A percentile compares a stretch with the other conserved stretches of the same genome.
Conservation (phyloP, 768 basidiomycete genomes). For the Hebeloma cylindrosporum region DNA sequence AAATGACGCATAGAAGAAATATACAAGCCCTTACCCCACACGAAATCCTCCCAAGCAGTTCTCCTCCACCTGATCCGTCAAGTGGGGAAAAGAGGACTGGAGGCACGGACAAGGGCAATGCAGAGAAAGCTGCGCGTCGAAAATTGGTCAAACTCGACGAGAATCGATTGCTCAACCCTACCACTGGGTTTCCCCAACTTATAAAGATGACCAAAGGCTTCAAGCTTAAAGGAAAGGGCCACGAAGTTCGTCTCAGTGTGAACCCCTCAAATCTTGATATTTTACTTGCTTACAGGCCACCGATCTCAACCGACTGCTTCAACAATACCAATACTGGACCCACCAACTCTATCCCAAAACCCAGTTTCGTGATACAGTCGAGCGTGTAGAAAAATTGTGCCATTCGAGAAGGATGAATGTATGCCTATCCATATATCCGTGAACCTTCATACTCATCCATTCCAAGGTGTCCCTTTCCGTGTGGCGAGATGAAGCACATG, state of each 20-base stretch:
- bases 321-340: constrained; percentile 92
- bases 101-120: constrained; percentile 26
- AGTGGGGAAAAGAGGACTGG: constrained; percentile 7
- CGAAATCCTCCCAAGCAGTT: constrained; percentile 49
- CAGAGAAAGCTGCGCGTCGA: constrained; percentile 46
- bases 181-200: constrained; percentile 76
- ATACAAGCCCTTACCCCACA: constrained; percentile 40
- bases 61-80: constrained; percentile 40
- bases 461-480: constrained; percentile 66
- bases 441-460: constrained; percentile 4
- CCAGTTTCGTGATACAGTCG: constrained; percentile 83
- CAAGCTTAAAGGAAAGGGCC: constrained; percentile 84
- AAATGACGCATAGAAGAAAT: constrained; percentile 40
- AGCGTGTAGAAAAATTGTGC: constrained; percentile 85
- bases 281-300: constrained; percentile 47
- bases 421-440: constrained; percentile 19
- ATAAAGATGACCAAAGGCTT: constrained; percentile 77
- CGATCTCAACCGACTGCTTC: constrained; percentile 79
- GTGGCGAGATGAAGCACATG: constrained; percentile 70
- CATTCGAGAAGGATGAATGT: constrained; percentile 87
- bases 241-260: constrained; percentile 67
- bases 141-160: constrained; percentile 70
- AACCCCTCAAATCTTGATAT: background rate
- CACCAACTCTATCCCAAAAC: constrained; percentile 90
- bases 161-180: constrained; percentile 62